Evolutionary conservation across 148 eudicot genomes (phyloP).

Genomic region (Hydrangea macrophylla): DNA sequence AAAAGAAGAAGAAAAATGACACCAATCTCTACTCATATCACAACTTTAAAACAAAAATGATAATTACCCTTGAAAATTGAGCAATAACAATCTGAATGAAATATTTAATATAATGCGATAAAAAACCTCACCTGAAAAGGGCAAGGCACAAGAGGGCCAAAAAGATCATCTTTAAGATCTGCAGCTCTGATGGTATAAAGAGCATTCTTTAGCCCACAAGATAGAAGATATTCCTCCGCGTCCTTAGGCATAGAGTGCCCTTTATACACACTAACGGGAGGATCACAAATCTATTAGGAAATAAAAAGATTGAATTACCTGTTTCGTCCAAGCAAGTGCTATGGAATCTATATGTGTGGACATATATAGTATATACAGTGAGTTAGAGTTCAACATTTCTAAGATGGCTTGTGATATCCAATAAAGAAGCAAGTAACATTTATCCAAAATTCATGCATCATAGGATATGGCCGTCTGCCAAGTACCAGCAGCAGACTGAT

Average conservation of each 20-base stretch:
- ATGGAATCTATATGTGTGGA: no score
- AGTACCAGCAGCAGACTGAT: background rate
- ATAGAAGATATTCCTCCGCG: slow-evolving; percentile 58
- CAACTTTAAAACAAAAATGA: background rate
- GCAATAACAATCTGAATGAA: background rate
- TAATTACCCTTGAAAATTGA: background rate
- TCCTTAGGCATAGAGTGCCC: slow-evolving; percentile 66
- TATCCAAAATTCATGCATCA: background rate
- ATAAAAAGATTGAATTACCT: background rate
- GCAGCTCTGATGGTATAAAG: slow-evolving; percentile 78
- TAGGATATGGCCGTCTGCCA: slow-evolving; percentile 3
- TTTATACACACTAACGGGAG: slow-evolving; percentile 83
- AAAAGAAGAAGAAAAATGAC: no score
- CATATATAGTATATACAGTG: background rate
- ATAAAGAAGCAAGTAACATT: slow-evolving; percentile 3
- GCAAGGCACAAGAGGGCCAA: slow-evolving; percentile 73
- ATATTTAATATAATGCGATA: background rate
- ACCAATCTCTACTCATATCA: background rate
- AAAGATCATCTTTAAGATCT: slow-evolving; percentile 66
- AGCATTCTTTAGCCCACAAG: slow-evolving; percentile 78
- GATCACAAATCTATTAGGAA: slow-evolving; percentile 55
- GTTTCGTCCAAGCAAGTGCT: slow-evolving; percentile 4
- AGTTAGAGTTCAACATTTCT: background rate
- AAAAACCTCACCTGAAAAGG: slow-evolving; percentile 50
- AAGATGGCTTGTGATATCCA: background rate